Percentiles rank a stretch among this genome's conserved stretches.
Evolutionary conservation across 768 basidiomycete species (phyloP).

Genomic region (Termitomyces sp.): DNA sequence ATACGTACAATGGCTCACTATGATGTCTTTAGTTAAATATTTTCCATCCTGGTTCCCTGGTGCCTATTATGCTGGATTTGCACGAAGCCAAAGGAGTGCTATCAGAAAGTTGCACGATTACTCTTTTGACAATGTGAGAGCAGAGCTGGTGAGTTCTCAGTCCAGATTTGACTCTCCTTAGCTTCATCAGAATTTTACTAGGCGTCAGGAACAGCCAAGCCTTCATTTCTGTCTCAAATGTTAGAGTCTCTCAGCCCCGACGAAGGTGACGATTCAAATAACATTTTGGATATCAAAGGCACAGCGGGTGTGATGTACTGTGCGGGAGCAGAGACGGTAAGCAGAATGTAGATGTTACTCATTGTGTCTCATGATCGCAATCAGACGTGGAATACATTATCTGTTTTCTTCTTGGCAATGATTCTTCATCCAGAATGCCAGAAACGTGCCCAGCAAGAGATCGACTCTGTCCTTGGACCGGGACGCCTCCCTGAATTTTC

Average conservation of each 20-base stretch:
- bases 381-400: constrained; percentile 27
- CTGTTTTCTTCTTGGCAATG: constrained; percentile 19
- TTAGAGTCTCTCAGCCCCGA: constrained; percentile 12
- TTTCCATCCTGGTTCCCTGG: constrained; percentile 33
- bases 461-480: neutral
- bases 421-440: constrained; percentile 3
- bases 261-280: neutral
- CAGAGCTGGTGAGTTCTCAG: constrained; percentile 25
- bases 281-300: constrained; percentile 16
- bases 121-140: constrained; percentile 27
- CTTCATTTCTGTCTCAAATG: constrained; percentile 18
- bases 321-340: constrained; percentile 37
- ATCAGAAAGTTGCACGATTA: constrained; percentile 21
- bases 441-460: constrained; percentile 1
- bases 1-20: neutral
- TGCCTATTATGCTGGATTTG: constrained; percentile 16
- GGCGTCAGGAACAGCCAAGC: constrained; percentile 19
- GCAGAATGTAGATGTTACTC: neutral
- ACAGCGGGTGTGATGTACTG: constrained; percentile 17
- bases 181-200: constrained; percentile 1
- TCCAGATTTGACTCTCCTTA: neutral
- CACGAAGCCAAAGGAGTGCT: constrained; percentile 6
- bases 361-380: neutral
- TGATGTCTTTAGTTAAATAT: constrained; percentile 19
- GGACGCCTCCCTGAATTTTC: neutral